phyloP scores from a whole-genome alignment of 345 rosid genomes.

The Cochlearia excelsa region DNA sequence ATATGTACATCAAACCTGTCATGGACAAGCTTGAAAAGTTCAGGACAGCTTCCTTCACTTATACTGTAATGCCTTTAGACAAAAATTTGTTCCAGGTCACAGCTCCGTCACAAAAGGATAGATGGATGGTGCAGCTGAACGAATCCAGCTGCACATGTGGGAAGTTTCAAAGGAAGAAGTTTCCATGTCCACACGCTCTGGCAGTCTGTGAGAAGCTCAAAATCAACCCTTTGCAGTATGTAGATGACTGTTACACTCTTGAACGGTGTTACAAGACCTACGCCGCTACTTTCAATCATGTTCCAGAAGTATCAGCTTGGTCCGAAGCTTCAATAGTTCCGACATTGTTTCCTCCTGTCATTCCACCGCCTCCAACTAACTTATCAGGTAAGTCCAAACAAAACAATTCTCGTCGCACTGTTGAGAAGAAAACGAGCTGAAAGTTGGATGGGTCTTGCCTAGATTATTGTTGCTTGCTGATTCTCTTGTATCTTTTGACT shows the following conservation, averaged over 20 bases:
- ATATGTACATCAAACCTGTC: background rate
- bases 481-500: too few relatives aligned
- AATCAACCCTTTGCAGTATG: slow-evolving; percentile 25
- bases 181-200: slow-evolving; percentile 18
- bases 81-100: background rate
- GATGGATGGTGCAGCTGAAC: background rate
- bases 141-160: slow-evolving; percentile 11
- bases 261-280: slow-evolving; percentile 13
- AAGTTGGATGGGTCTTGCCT: too few relatives aligned
- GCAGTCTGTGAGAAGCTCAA: slow-evolving; percentile 7
- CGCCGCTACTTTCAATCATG: background rate
- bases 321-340: slow-evolving; percentile 17
- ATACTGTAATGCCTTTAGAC: background rate
- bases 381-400: too few relatives aligned
- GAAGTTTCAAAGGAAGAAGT: background rate
- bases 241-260: background rate
- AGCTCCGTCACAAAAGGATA: background rate
- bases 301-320: slow-evolving; percentile 11
- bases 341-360: slow-evolving; percentile 11
- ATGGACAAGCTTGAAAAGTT: background rate
- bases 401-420: too few relatives aligned
- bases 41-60: background rate
- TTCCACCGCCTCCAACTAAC: background rate
- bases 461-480: too few relatives aligned
- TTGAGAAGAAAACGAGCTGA: too few relatives aligned